Evolutionary conservation across 495 filamentous ascomycete genomes (phyloP).

Genomic region (Podospora sp.): DNA sequence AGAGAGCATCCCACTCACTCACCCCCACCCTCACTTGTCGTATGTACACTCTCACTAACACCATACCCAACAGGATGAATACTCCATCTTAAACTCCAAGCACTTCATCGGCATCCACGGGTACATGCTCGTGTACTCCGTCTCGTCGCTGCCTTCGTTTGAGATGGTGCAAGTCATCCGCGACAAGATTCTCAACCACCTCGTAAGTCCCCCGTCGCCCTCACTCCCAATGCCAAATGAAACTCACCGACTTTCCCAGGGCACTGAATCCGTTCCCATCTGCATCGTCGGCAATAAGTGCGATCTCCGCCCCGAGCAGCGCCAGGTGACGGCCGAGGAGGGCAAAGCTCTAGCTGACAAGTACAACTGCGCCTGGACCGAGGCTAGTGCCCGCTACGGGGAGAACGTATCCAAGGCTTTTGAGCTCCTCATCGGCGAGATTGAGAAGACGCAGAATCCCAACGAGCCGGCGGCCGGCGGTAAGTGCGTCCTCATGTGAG

Average conservation of each 20-base stretch:
- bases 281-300: constrained; percentile 97
- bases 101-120: constrained; percentile 99
- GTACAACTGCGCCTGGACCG: constrained; percentile 90
- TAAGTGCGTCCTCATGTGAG: constrained; percentile 85
- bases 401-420: constrained; percentile 93
- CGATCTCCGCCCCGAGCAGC: constrained; percentile 88
- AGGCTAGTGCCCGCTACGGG: constrained; percentile 90
- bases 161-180: constrained; percentile 95
- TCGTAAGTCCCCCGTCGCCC: constrained; percentile 55
- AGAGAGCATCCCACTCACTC: neutral
- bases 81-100: constrained; percentile 95
- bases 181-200: constrained; percentile 95
- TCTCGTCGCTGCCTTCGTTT: constrained; percentile 89
- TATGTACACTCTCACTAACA: constrained; percentile 10
- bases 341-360: constrained; percentile 79
- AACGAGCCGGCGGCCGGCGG: constrained; percentile 74
- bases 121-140: constrained; percentile 97
- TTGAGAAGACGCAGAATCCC: constrained; percentile 94
- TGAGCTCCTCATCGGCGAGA: constrained; percentile 89
- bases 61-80: constrained; percentile 73
- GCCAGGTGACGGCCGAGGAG: constrained; percentile 84
- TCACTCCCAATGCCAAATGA: neutral
- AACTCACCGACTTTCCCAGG: constrained; percentile 57
- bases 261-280: constrained; percentile 87
- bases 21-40: neutral